Conservation (phyloP, 2,329 filamentous ascomycete species). For the Xylariaceae sp. region DNA sequence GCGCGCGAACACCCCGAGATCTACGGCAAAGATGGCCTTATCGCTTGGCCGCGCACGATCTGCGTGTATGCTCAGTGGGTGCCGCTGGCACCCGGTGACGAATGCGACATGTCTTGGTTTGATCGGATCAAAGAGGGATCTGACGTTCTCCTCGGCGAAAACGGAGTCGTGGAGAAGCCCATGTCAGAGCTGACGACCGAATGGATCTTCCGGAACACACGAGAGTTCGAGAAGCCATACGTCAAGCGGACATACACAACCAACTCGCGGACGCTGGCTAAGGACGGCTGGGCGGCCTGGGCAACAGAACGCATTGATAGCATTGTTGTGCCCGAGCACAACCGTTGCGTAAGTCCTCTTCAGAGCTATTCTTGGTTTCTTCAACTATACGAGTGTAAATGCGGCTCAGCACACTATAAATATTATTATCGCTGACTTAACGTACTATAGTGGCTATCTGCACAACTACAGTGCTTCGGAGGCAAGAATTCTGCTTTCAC, state of each 20-base stretch:
- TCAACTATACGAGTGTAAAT: too few relatives aligned
- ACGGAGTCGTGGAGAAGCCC: conserved; percentile 34
- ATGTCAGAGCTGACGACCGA: conserved; percentile 42
- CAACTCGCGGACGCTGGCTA: conserved; percentile 37
- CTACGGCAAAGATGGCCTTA: conserved; percentile 34
- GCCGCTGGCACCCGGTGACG: conserved; percentile 35
- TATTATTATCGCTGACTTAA: too few relatives aligned
- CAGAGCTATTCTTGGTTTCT: too few relatives aligned
- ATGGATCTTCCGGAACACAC: conserved; percentile 44
- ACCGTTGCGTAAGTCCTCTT: too few relatives aligned
- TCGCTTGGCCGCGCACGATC: conserved; percentile 38
- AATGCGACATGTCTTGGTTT: conserved; percentile 33
- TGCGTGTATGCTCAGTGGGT: conserved; percentile 48
- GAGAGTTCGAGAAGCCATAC: conserved; percentile 47
- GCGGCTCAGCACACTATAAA: too few relatives aligned
- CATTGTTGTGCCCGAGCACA: conserved; percentile 33
- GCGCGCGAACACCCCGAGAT: conserved; percentile 33
- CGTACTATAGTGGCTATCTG: conserved; percentile 43
- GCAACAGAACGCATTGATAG: conserved; percentile 35
- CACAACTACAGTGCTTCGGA: conserved; percentile 44
- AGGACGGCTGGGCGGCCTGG: conserved; percentile 39
- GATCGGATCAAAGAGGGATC: conserved; percentile 36
- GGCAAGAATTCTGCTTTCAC: conserved; percentile 41
- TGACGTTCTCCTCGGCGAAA: conserved; percentile 33
- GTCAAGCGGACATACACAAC: conserved; percentile 45